Percentiles rank a stretch among this genome's conserved stretches.
phyloP scores from a whole-genome alignment of 495 filamentous ascomycete genomes.

The Evernia prunastri region DNA sequence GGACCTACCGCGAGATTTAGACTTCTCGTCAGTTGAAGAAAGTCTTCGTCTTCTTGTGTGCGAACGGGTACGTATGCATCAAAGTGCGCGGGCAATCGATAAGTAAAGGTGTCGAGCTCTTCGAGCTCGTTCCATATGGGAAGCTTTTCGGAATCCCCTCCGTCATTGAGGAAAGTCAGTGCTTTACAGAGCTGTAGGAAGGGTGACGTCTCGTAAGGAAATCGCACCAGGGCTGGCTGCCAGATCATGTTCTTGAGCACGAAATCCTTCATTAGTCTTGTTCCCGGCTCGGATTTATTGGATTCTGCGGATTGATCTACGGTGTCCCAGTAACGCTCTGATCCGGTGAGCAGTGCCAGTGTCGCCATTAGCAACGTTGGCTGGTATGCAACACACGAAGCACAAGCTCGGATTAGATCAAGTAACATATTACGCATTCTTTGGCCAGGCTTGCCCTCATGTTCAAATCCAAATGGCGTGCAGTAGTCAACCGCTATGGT shows the following conservation, averaged over 20 bases:
- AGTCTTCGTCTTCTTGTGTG: conserved; percentile 79
- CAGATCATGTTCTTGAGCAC: conserved; percentile 49
- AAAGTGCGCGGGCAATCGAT: conserved; percentile 58
- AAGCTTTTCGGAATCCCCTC: conserved; percentile 46
- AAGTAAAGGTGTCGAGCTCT: conserved; percentile 63
- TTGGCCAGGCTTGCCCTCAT: conserved; percentile 41
- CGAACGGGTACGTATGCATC: conserved; percentile 63
- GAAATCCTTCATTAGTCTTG: conserved; percentile 48
- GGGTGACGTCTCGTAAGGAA: conserved; percentile 80
- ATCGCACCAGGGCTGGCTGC: conserved; percentile 64
- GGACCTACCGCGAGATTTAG: conserved; percentile 45
- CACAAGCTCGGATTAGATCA: conserved; percentile 55
- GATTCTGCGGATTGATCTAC: conserved; percentile 30
- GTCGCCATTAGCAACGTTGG: conserved; percentile 57
- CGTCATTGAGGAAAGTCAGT: conserved; percentile 38
- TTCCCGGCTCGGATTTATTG: conserved; percentile 40
- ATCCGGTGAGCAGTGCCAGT: conserved; percentile 52
- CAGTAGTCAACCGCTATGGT: conserved; percentile 48
- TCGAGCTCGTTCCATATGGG: conserved; percentile 51
- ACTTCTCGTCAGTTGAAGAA: conserved; percentile 46
- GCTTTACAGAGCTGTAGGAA: conserved; percentile 62
- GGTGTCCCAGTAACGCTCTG: conserved; percentile 49
- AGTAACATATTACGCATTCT: conserved; percentile 55
- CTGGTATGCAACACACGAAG: conserved; percentile 56
- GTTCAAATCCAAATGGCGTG: conserved; percentile 38